Conservation (phyloP, 1,139 yeast species). For the Yamadazyma atmosphaerica region DNA sequence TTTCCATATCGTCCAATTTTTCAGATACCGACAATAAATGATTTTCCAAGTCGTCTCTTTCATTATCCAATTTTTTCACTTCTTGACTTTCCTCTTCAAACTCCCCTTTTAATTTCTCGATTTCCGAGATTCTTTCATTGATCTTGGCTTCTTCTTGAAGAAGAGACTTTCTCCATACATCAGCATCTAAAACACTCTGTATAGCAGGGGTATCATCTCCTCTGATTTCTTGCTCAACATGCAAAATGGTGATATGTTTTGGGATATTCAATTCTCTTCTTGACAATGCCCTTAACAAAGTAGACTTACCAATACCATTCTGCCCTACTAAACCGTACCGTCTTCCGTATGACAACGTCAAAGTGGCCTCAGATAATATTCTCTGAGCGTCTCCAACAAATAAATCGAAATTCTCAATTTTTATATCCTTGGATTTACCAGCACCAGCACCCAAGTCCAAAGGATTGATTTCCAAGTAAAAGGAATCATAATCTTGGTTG, state of each 20-base stretch:
- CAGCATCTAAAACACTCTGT: constrained; percentile 96
- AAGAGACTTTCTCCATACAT: constrained; percentile 95
- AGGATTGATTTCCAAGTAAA: constrained; percentile 93
- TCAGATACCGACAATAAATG: constrained; percentile 78
- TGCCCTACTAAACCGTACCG: constrained; percentile 98
- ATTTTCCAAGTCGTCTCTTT: constrained; percentile 79
- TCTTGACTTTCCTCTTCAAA: constrained; percentile 85
- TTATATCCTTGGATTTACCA: constrained; percentile 93
- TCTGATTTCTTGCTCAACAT: constrained; percentile 94
- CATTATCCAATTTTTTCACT: constrained; percentile 79
- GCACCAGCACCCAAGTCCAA: constrained; percentile 87
- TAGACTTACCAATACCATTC: constrained; percentile 99
- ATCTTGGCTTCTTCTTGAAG: constrained; percentile 74
- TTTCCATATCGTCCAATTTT: constrained; percentile 87
- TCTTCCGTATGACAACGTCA: constrained; percentile 87
- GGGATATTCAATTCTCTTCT: constrained; percentile 94
- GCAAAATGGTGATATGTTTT: constrained; percentile 89
- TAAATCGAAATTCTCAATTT: constrained; percentile 87
- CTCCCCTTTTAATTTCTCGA: constrained; percentile 65
- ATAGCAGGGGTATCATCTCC: constrained; percentile 92
- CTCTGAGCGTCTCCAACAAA: constrained; percentile 96
- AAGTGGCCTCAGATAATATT: constrained; percentile 83
- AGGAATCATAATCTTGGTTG: constrained; percentile 84
- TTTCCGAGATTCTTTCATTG: constrained; percentile 70
- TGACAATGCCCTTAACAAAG: constrained; percentile 84